Conservation (phyloP, 2,329 filamentous ascomycete genomes). For the Aulographum hederae region DNA sequence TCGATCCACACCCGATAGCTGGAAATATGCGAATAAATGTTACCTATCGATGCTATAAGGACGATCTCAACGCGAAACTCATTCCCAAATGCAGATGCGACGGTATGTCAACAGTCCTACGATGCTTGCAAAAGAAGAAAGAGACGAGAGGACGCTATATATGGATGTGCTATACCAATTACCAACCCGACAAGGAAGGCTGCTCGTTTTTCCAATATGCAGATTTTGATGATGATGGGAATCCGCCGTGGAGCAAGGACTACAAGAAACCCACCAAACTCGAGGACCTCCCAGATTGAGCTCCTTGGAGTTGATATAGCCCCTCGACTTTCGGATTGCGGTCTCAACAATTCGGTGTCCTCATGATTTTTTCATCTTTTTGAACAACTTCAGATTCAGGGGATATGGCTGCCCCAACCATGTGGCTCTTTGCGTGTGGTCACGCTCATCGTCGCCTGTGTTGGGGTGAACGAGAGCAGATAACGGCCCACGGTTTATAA, state of each 20-base stretch:
- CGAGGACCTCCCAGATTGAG: too few species aligned
- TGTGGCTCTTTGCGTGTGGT: slow-evolving; percentile 50
- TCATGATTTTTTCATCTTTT: too few species aligned
- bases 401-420: slow-evolving; percentile 56
- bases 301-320: too few species aligned
- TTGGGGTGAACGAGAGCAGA: slow-evolving; percentile 73
- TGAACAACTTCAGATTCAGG: slow-evolving; percentile 37
- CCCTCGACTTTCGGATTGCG: too few species aligned
- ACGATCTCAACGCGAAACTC: slow-evolving; percentile 53
- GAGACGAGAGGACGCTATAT: slow-evolving; percentile 69
- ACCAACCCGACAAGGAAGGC: slow-evolving; percentile 42
- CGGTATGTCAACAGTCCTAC: slow-evolving; percentile 47
- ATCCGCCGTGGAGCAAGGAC: slow-evolving; percentile 42
- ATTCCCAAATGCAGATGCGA: slow-evolving; percentile 69
- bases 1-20: slow-evolving; percentile 71
- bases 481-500: slow-evolving; percentile 63
- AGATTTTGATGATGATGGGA: slow-evolving; percentile 70
- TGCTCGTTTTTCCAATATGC: slow-evolving; percentile 55
- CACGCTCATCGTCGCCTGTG: slow-evolving; percentile 41
- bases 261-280: too few species aligned
- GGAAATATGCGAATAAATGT: slow-evolving; percentile 76
- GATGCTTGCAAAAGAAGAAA: slow-evolving; percentile 63
- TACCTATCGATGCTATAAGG: slow-evolving; percentile 77
- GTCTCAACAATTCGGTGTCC: too few species aligned
- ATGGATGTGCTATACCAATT: slow-evolving; percentile 80